phyloP scores from a whole-genome alignment of 805 yeast genomes.

The Ogataea henricii region DNA sequence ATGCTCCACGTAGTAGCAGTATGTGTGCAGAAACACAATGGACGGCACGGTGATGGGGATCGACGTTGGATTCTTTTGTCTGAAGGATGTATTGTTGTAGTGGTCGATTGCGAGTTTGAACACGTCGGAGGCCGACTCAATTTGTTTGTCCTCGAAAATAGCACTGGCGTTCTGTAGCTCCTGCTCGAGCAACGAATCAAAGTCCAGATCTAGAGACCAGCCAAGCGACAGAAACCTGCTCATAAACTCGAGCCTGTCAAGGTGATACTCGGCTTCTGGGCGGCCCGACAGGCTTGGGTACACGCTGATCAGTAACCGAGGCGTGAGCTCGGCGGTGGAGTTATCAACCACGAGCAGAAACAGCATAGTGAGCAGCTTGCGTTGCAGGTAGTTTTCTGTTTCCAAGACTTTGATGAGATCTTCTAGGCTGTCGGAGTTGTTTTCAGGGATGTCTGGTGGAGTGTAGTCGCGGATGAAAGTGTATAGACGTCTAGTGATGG shows the following conservation, averaged over 20 bases:
- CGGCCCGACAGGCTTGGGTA: slow-evolving; percentile 15
- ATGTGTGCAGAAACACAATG: slow-evolving; percentile 31
- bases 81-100: slow-evolving; percentile 37
- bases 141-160: slow-evolving; percentile 38
- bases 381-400: slow-evolving; percentile 64
- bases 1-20: slow-evolving; percentile 24
- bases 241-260: slow-evolving; percentile 22
- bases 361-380: slow-evolving; percentile 64
- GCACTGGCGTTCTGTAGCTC: slow-evolving; percentile 40
- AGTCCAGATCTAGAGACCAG: slow-evolving; percentile 65
- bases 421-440: slow-evolving; percentile 38
- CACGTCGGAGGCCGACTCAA: slow-evolving; percentile 39
- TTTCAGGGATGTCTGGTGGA: slow-evolving; percentile 46
- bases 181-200: slow-evolving; percentile 41
- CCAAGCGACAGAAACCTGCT: slow-evolving; percentile 45
- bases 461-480: slow-evolving; percentile 60
- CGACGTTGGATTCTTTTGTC: slow-evolving; percentile 16
- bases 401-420: slow-evolving; percentile 43
- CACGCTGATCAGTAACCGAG: slow-evolving; percentile 8
- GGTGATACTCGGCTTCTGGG: not conserved
- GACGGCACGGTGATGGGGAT: slow-evolving; percentile 36
- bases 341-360: slow-evolving; percentile 52
- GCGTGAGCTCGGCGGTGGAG: slow-evolving; percentile 6
- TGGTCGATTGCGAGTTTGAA: slow-evolving; percentile 44
- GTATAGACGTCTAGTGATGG: slow-evolving; percentile 64